A percentile compares a stretch with the other conserved stretches of the same genome.
These are phyloP conservation scores for Parastagonospora nodorum DNA, from an alignment of 2,329 filamentous ascomycete species.

Conservation along the genomic window DNA sequence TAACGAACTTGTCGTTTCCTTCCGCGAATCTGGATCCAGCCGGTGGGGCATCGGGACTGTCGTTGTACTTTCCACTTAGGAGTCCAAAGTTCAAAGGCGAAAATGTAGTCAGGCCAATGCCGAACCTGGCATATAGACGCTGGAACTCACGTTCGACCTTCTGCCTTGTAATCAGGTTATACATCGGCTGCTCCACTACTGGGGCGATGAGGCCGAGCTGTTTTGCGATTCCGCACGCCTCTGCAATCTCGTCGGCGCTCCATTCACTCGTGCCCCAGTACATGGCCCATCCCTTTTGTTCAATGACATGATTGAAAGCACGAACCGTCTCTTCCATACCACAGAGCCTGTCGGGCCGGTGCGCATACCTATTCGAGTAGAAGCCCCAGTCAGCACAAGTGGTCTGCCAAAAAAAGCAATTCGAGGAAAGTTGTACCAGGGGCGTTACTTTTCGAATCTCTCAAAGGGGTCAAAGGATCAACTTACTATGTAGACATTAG, in stretches of 20 bases:
- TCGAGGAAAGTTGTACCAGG: too few species aligned
- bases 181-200: constrained; percentile 59
- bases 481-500: too few species aligned
- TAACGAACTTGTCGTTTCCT: constrained; percentile 62
- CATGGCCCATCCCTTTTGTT: constrained; percentile 67
- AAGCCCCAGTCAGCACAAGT: too few species aligned
- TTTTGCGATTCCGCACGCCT: constrained; percentile 64
- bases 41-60: constrained; percentile 58
- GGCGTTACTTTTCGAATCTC: too few species aligned
- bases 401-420: too few species aligned
- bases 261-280: constrained; percentile 69
- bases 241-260: constrained; percentile 63
- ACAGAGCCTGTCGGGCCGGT: constrained; percentile 69
- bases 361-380: constrained; percentile 60
- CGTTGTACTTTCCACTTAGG: constrained; percentile 67
- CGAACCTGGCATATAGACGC: constrained; percentile 58
- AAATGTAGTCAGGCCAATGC: constrained; percentile 62
- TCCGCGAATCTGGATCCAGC: constrained; percentile 63
- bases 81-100: constrained; percentile 62
- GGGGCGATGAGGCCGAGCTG: constrained; percentile 63
- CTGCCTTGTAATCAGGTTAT: constrained; percentile 63
- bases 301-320: constrained; percentile 73
- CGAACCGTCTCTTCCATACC: constrained; percentile 75
- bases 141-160: constrained; percentile 64
- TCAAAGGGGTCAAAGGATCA: too few species aligned